Base-by-base conservation (phyloP, 2,329 filamentous ascomycete species). In the Graphilbum sp. region DNA sequence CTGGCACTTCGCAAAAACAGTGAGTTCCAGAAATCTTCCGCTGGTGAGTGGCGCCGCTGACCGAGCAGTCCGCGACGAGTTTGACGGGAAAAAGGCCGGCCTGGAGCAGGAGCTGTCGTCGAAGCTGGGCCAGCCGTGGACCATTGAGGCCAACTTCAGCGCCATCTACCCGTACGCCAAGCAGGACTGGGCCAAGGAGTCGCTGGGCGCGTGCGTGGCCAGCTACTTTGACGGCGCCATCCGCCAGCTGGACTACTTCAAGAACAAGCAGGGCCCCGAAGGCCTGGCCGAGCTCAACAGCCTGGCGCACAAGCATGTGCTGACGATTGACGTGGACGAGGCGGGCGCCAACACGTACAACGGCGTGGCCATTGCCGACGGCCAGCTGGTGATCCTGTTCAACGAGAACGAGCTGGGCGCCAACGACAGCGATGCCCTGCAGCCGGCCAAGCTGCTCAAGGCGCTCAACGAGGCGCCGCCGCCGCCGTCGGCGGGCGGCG, bases 1-100 rank as follows among this genome's bases (percentile, higher is more conserved):
- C 62, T 71, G 44, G 61, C 59, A 24, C 48, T 64, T 32, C 64
- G 66, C 50, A 71, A 68, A 54, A 66, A 69, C 50, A 48, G 67
- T 69, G 48, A 47, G 54, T 19, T 13, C 17, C 12, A 17, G 4
- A 13, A 24, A n/a, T n/a, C n/a, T n/a, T n/a, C n/a, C n/a, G n/a
- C n/a, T n/a, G n/a, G n/a, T n/a, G n/a, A n/a, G n/a, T n/a, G n/a
- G n/a, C n/a, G n/a, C n/a, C 7, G 12, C 36, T 17, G 10, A 2
- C 31, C 33, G 21, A 36, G 29, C 32, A 71, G 66, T 71, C 43
- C 64, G 68, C 6, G 69, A 72, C 46, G 56, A 61, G 15, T 72
- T 59, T 58, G 65, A 70, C 16, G 56, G 49, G 39, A 66, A 62
- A 39, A 68, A 63, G 46, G 49, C 43, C 0, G 60, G 57, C 3